Conservation (phyloP, 495 filamentous ascomycete species). For the Trichoderma orchidacearum region DNA sequence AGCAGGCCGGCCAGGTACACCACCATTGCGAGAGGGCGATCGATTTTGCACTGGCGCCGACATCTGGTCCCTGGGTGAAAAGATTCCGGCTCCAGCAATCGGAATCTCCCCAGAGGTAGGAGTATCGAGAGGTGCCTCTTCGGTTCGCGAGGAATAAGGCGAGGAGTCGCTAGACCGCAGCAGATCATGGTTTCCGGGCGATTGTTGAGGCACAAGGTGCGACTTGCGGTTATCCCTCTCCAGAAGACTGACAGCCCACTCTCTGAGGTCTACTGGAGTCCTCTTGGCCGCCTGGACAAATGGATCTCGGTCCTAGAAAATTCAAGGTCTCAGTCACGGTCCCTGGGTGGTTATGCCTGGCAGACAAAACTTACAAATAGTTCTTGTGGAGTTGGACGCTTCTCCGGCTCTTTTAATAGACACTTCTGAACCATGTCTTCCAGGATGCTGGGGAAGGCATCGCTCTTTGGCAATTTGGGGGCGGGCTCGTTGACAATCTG, state of each 20-base stretch:
- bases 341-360: background rate
- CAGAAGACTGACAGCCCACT: conserved; percentile 85
- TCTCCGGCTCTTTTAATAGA: conserved; percentile 72
- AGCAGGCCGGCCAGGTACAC: conserved; percentile 26
- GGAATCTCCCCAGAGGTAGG: conserved; percentile 57
- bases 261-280: conserved; percentile 78
- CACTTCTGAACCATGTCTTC: conserved; percentile 97
- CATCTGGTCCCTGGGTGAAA: conserved; percentile 24
- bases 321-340: background rate
- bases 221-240: conserved; percentile 84
- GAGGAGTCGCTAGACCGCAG: conserved; percentile 40
- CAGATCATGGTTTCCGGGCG: conserved; percentile 42
- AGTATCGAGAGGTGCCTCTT: conserved; percentile 30
- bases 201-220: conserved; percentile 60
- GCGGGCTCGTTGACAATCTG: conserved; percentile 96
- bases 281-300: conserved; percentile 93
- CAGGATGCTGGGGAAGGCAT: conserved; percentile 86
- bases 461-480: conserved; percentile 85
- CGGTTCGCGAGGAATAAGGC: conserved; percentile 13
- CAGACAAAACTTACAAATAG: conserved; percentile 43
- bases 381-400: conserved; percentile 82
- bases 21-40: conserved; percentile 29
- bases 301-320: conserved; percentile 62
- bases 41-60: conserved; percentile 21
- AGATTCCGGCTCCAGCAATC: conserved; percentile 37